Percentiles rank a stretch among this genome's conserved stretches.
These are phyloP conservation scores for Xylaria telfairii DNA, from an alignment of 495 filamentous ascomycete genomes.

Conservation along the genomic window DNA sequence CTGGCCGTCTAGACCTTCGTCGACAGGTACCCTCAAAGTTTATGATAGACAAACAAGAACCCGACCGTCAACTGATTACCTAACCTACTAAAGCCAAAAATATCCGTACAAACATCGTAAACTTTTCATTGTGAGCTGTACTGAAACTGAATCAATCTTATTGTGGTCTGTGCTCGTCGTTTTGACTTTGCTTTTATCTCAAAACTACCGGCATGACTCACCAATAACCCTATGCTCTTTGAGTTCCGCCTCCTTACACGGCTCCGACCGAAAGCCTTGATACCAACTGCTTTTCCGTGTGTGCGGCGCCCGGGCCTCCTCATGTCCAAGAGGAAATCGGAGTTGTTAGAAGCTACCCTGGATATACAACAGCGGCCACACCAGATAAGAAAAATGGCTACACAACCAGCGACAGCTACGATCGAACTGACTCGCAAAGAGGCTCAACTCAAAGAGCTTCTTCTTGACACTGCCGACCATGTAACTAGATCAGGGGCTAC, in stretches of 20 bases:
- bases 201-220: slow-evolving; percentile 6
- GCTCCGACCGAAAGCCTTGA: background rate
- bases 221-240: slow-evolving; percentile 3
- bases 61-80: background rate
- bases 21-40: background rate
- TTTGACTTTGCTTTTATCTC: background rate
- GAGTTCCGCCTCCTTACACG: background rate
- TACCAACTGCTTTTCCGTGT: background rate
- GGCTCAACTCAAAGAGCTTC: slow-evolving; percentile 68
- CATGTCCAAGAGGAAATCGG: slow-evolving; percentile 40
- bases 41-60: background rate
- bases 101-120: background rate
- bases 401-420: slow-evolving; percentile 40
- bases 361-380: slow-evolving; percentile 25
- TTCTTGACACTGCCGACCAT: slow-evolving; percentile 76
- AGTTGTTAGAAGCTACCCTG: slow-evolving; percentile 26
- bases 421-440: slow-evolving; percentile 72
- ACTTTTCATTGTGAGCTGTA: background rate
- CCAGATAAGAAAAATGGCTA: slow-evolving; percentile 35
- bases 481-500: slow-evolving; percentile 61
- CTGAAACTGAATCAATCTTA: background rate
- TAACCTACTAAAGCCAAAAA: background rate
- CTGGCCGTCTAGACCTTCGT: too few relatives aligned
- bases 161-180: background rate
- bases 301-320: background rate